Base-by-base conservation (phyloP, 805 yeast species). In the Barnettozyma sp. region DNA sequence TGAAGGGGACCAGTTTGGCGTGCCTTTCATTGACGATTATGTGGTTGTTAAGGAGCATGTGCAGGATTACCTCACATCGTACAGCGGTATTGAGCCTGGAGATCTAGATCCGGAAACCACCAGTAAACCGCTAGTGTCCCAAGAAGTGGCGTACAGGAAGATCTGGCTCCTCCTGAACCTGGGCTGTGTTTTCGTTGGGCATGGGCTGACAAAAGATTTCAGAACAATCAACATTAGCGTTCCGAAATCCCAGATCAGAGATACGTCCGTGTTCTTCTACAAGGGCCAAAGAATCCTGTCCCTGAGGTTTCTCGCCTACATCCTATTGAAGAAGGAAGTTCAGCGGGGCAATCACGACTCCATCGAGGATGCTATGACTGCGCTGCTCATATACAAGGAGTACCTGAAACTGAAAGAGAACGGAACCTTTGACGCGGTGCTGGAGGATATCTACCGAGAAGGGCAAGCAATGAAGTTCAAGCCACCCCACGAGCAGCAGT, bases 311-410 rank as follows among this genome's bases (percentile, higher is more conserved):
- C 63, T 92, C 54, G 86, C 94, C 10, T 87, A 87, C 70, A 76
- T 76, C 20, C 66, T 90, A 31, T 65, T 92, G 35, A 72, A 71
- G 22, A 78, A 76, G 42, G 71, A 76, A 33, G 94, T 94, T 22
- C 99, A 92, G 56, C 77, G 76, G 3, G 95, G 92, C 2, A 90
- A 90, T 53, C 99, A 92, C 59, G 97, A 94, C 55, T 90, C 97
- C 1, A 87, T 92, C 30, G 98, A 92, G 53, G 99, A 92, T 63
- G 97, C 99, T 0, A 64, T 68, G 38, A 81, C 94, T 9, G 97
- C 99, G 0, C 66, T 92, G 47, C 58, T 73, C 30, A 62, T 92
- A 23, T 94, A 84, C 62, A 73, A 75, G 42, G 77, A 75, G 50
- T 90, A 84, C 52, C 58, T 73, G 50, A 78, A 80, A 44, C 65